Evolutionary conservation across 345 rosid species (phyloP).

Genomic region (Acer saccharum): DNA sequence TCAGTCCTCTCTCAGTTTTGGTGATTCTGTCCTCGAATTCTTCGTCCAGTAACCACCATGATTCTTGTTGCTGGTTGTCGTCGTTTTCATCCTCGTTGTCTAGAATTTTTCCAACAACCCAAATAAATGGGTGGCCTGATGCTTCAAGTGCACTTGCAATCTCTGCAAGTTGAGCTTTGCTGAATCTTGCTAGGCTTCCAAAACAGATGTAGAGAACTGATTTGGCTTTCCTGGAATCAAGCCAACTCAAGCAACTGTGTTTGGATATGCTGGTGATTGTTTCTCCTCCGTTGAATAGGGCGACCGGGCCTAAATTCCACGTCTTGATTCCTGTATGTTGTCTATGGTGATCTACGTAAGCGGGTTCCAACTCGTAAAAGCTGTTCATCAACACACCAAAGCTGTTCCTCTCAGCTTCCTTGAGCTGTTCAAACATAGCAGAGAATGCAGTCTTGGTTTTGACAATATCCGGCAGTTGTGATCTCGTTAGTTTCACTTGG

Average conservation of each 20-base stretch:
- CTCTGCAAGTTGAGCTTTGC: slow-evolving; percentile 19
- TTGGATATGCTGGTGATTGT: background rate
- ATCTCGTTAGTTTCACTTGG: slow-evolving; percentile 26
- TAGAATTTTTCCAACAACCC: slow-evolving; percentile 30
- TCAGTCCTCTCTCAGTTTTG: slow-evolving; percentile 23
- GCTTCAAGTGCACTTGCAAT: slow-evolving; percentile 26
- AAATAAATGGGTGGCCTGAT: slow-evolving; percentile 20
- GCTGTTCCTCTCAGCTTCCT: slow-evolving; percentile 33
- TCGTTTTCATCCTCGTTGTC: background rate
- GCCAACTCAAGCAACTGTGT: slow-evolving; percentile 29
- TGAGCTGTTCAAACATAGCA: slow-evolving; percentile 30
- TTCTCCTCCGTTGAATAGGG: slow-evolving; percentile 24
- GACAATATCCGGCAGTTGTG: slow-evolving; percentile 37
- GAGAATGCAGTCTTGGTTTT: slow-evolving; percentile 30
- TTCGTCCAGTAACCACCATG: slow-evolving; percentile 23
- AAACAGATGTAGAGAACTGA: slow-evolving; percentile 36
- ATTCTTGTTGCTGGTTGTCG: slow-evolving; percentile 13
- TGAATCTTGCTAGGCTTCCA: slow-evolving; percentile 29
- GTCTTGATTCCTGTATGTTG: slow-evolving; percentile 28
- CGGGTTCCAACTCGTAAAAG: slow-evolving; percentile 34
- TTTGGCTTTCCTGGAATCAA: slow-evolving; percentile 31
- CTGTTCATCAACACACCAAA: slow-evolving; percentile 36
- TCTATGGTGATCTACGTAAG: slow-evolving; percentile 31
- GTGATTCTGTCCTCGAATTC: slow-evolving; percentile 21
- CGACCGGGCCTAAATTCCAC: slow-evolving; percentile 38